Percentiles rank a stretch among this genome's conserved stretches.
These are phyloP conservation scores for Mortierella sp. DNA, from an alignment of 371 early-diverging fungal species.

Conservation along the genomic window DNA sequence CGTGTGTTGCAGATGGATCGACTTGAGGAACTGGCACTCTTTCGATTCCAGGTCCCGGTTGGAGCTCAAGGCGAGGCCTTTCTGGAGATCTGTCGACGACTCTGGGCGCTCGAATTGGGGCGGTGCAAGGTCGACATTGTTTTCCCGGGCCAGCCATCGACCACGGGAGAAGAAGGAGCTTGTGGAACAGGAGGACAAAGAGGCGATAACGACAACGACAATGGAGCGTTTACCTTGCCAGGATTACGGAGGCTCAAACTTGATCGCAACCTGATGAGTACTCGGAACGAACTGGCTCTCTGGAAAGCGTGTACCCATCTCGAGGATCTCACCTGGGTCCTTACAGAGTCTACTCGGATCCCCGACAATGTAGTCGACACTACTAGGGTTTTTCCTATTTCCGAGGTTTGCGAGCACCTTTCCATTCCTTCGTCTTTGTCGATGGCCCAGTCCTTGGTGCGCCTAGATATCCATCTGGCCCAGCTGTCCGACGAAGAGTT, in stretches of 20 bases:
- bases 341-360: no score
- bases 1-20: neutral
- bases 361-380: no score
- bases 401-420: neutral
- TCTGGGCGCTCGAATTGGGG: neutral
- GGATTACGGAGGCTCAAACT: neutral
- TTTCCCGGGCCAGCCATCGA: neutral
- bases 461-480: neutral
- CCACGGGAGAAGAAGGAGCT: neutral
- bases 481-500: neutral
- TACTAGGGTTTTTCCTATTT: neutral
- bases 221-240: neutral
- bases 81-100: neutral
- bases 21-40: neutral
- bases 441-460: neutral
- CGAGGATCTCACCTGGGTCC: neutral
- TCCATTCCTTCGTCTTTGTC: constrained; percentile 1
- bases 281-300: neutral
- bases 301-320: constrained; percentile 3
- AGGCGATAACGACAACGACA: neutral
- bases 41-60: neutral
- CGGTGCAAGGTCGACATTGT: neutral
- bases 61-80: neutral
- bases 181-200: neutral
- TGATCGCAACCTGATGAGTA: neutral